Evolutionary conservation across 768 basidiomycete genomes (phyloP).

Genomic region (Lactarius vividus): DNA sequence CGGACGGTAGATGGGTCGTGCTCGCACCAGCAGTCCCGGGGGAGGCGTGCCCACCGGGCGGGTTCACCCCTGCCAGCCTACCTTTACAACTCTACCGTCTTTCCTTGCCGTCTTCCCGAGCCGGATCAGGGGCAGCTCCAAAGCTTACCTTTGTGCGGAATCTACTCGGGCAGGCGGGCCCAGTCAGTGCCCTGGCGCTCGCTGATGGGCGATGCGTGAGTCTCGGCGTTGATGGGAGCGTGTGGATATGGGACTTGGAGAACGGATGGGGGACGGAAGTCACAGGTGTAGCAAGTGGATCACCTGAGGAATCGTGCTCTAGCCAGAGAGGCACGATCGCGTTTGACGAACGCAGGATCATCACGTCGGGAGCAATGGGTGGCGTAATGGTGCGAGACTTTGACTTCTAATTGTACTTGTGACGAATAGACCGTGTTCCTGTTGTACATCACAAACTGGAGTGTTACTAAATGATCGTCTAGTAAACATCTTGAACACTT

Average conservation of each 20-base stretch:
- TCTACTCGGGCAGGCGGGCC: conserved; percentile 65
- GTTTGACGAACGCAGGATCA: conserved; percentile 75
- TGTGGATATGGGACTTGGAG: conserved; percentile 89
- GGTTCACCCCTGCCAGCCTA: conserved; percentile 38
- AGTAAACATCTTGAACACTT: too few relatives aligned
- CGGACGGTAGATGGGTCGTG: conserved; percentile 85
- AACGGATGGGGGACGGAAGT: conserved; percentile 43
- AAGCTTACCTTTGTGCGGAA: conserved; percentile 71
- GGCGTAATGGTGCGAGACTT: conserved; percentile 51
- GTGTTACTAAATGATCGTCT: too few relatives aligned
- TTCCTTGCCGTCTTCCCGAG: conserved; percentile 50
- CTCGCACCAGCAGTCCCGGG: conserved; percentile 53
- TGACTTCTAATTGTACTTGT: conserved; percentile 44
- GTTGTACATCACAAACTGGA: too few relatives aligned
- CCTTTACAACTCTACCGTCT: conserved; percentile 75
- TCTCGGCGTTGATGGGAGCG: conserved; percentile 63
- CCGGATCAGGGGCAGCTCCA: conserved; percentile 49
- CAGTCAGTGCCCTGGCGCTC: conserved; percentile 63
- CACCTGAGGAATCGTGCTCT: conserved; percentile 18
- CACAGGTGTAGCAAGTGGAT: conserved; percentile 33
- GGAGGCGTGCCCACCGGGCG: conserved; percentile 9
- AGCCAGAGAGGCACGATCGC: conserved; percentile 44
- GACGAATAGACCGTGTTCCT: background rate
- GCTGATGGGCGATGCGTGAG: conserved; percentile 84
- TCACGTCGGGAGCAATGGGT: conserved; percentile 42